Conservation (phyloP, 805 yeast species). For the Candida manassasensis region DNA sequence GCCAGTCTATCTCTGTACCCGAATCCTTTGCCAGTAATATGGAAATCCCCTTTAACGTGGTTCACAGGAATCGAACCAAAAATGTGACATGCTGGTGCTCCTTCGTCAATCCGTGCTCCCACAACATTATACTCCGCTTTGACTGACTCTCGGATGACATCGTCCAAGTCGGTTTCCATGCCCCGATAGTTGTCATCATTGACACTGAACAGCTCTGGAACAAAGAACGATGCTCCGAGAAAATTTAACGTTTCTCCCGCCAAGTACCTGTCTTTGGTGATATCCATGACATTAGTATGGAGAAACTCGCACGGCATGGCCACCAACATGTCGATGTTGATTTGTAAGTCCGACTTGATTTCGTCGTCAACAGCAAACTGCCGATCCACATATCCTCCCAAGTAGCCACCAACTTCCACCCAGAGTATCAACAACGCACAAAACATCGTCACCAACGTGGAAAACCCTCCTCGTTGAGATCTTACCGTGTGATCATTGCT, state of each 20-base stretch:
- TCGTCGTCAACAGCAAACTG: slow-evolving; percentile 70
- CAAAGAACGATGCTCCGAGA: slow-evolving; percentile 56
- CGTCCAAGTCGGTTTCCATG: slow-evolving; percentile 61
- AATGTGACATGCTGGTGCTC: slow-evolving; percentile 79
- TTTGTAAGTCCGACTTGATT: slow-evolving; percentile 51
- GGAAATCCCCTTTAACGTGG: slow-evolving; percentile 80
- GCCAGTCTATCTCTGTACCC: slow-evolving; percentile 52
- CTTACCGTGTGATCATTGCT: slow-evolving; percentile 57
- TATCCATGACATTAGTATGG: slow-evolving; percentile 72
- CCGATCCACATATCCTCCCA: slow-evolving; percentile 78
- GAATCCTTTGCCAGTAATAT: slow-evolving; percentile 71
- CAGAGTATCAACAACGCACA: slow-evolving; percentile 66
- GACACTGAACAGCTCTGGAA: slow-evolving; percentile 47
- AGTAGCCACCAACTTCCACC: slow-evolving; percentile 78
- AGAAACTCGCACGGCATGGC: slow-evolving; percentile 79
- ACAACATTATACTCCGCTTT: slow-evolving; percentile 55
- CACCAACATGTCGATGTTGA: slow-evolving; percentile 77
- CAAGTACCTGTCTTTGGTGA: slow-evolving; percentile 69
- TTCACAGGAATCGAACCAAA: slow-evolving; percentile 81
- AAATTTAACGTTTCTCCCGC: slow-evolving; percentile 73
- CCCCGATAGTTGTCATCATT: slow-evolving; percentile 43
- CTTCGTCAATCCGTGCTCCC: slow-evolving; percentile 43
- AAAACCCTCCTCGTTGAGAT: slow-evolving; percentile 71
- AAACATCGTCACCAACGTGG: slow-evolving; percentile 61
- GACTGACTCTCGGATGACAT: slow-evolving; percentile 58